These are phyloP conservation scores for Carpinus fangiana DNA, from an alignment of 306 rosid species.

Conservation along the genomic window DNA sequence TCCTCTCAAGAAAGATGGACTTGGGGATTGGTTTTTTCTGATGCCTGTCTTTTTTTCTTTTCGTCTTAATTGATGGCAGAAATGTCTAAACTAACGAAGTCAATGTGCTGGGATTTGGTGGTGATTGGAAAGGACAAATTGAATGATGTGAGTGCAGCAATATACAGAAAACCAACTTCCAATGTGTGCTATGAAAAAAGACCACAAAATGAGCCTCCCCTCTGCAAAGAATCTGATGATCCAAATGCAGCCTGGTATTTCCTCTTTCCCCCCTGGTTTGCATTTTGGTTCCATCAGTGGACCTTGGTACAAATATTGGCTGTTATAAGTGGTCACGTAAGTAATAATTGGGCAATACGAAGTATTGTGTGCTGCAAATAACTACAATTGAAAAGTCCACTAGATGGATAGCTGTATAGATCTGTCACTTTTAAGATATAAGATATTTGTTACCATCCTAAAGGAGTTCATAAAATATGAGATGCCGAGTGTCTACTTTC, in stretches of 20 bases:
- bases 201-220: conserved; percentile 58
- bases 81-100: conserved; percentile 63
- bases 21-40: conserved; percentile 4
- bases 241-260: conserved; percentile 73
- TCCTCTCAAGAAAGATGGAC: conserved; percentile 11
- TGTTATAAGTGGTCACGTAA: neutral
- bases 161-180: conserved; percentile 77
- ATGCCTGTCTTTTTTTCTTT: conserved; percentile 17
- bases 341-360: neutral
- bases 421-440: neutral
- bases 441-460: neutral
- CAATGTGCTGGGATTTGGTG: conserved; percentile 87
- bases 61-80: conserved; percentile 42
- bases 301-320: neutral
- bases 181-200: conserved; percentile 68
- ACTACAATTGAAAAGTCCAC: neutral
- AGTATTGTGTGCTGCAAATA: neutral
- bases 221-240: conserved; percentile 69
- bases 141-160: conserved; percentile 73
- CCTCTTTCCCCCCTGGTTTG: neutral
- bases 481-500: neutral
- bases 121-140: conserved; percentile 57
- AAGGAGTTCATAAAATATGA: neutral
- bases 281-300: neutral
- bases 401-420: neutral